Conservation (phyloP, 2,329 filamentous ascomycete genomes). For the Aureobasidium leucospermi region DNA sequence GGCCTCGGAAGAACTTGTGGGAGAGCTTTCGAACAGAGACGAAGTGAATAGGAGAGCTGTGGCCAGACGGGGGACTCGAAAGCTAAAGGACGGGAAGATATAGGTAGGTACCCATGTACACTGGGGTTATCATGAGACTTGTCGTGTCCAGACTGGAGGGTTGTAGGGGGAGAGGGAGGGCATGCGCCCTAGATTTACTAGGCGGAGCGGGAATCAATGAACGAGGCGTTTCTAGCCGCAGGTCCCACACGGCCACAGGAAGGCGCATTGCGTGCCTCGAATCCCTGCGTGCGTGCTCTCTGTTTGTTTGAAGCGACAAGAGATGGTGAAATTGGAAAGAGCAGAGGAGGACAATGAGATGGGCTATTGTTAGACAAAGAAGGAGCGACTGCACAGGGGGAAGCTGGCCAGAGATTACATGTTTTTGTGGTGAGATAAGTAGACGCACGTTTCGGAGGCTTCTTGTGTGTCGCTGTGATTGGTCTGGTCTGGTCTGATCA, state of each 20-base stretch:
- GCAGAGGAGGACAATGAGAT: not conserved
- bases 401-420: not conserved
- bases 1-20: not conserved
- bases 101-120: not conserved
- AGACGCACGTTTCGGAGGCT: constrained; percentile 11
- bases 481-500: not conserved
- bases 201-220: constrained; percentile 11
- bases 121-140: constrained; percentile 2
- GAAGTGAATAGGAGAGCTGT: not conserved
- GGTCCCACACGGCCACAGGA: constrained; percentile 12
- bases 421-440: not conserved
- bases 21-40: not conserved
- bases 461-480: not conserved
- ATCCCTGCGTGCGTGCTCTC: constrained; percentile 3
- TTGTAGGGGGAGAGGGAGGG: not conserved
- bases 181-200: constrained; percentile 8
- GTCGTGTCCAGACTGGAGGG: constrained; percentile 1
- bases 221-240: constrained; percentile 14
- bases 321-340: not conserved
- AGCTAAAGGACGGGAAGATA: not conserved
- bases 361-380: not conserved
- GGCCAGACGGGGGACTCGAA: not conserved
- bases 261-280: constrained; percentile 11
- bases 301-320: not conserved
- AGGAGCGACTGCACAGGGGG: not conserved